Evolutionary conservation across 176 grass and related monocot species (phyloP), one percentile per base, ranked within the genome.

Genomic region (Elaeis guineensis): DNA sequence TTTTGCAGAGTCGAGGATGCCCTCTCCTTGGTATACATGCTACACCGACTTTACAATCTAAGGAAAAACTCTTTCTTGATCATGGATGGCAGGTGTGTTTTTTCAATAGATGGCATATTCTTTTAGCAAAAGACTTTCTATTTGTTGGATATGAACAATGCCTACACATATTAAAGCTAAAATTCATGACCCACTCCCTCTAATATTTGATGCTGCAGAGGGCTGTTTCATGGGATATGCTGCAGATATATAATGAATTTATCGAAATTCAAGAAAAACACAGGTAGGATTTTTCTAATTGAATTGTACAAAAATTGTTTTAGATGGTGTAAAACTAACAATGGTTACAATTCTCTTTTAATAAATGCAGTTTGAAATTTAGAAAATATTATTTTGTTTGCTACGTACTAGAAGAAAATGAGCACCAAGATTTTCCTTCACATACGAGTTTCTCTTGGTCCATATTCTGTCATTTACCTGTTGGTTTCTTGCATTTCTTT

Each of bases 221-320:
- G 54, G 57, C 86, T 73, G 83, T 80, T 80, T 83, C 83, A 11
- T 73, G 92, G 87, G 87, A 97, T 73, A 97, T 97, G 87, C 78
- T 97, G 69, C 87, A 14, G 80, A 90, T 97, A 66, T 97, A 96
- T 49, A 87, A 88, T 70, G 92, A 88, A 74, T 97, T 88, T 52
- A 83, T 97, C 18, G 87, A 97, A 25, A 63, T 21, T 72, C 73
- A 85, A 72, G 92, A 97, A 70, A 97, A 76, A 26, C 83, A 75
- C 64, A 81, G 78, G 92, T 97, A 82, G 55, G 69, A 24, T 69
- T 76, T 76, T 35, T 35, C 32, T 35, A 8, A 8, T 35, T 35
- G 32, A 35, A 35, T 35, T 35, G 5, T 35, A 9, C 1, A 8
- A 35, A 35, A 35, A 9, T 35, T 9, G 25, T 9, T 35, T 6